Base-by-base conservation (phyloP, 129 eudicot species). In the Flaveria bidentis region DNA sequence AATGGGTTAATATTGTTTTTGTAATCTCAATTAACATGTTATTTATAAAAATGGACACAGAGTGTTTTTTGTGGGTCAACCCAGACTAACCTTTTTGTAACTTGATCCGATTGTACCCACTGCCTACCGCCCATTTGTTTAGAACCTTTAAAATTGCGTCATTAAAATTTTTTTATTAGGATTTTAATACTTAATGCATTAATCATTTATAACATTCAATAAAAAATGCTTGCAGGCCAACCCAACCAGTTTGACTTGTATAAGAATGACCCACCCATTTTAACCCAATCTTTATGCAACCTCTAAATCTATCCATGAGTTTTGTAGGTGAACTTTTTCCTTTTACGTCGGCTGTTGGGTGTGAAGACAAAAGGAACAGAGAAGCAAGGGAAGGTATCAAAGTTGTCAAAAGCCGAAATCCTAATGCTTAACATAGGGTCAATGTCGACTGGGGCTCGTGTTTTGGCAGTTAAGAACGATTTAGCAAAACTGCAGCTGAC, bases 361-460 rank as follows among this genome's bases (percentile, higher is more conserved):
- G 98, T 94, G 15, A 88, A 91, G 92, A 91, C 98, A 25, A 94
- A 94, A 83, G 98, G 93, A 51, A 78, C 98, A 0, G 97, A 94
- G 76, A 89, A 82, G 87, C 96, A 88, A 78, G 98, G 98, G 15
- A 94, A 86, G 84, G 98, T 94, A 16, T 72, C 97, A 14, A 94
- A 91, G 80, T 51, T 94, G 44, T 46, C 93, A 2, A 94, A 91
- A 85, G 96, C 79, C 5, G 98, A 94, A 78, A 94, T 94, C 8
- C 90, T 94, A 11, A 94, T 94, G 98, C 71, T 94, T 65, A 94
- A 94, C 83, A 94, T 94, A 13, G 98, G 98, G 61, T 94, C 98
- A 11, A 94, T 94, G 98, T 94, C 98, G 3, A 91, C 98, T 0
- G 98, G 98, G 22, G 98, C 98, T 12, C 89, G 98, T 15, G 97